A percentile compares a stretch with the other conserved stretches of the same genome.
Evolutionary conservation across 1,139 yeast species (phyloP).

Genomic region (Wickerhamomyces sp.): DNA sequence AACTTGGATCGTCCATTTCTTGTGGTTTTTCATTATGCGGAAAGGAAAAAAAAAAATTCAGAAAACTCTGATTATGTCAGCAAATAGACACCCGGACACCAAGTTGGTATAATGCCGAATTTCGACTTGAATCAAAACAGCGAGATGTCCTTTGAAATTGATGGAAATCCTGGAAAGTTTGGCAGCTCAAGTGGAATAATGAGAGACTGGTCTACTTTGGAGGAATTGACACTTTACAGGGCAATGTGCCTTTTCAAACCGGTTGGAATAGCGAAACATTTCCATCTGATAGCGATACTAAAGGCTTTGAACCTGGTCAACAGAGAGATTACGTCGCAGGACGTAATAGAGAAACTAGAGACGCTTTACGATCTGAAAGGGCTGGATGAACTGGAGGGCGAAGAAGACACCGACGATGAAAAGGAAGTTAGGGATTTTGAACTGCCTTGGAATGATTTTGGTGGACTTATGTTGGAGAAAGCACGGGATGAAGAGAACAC

Average conservation of each 20-base stretch:
- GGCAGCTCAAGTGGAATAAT: conserved; percentile 10
- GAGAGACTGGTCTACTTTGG: conserved; percentile 51
- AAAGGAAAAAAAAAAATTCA: too few species aligned
- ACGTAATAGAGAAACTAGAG: conserved; percentile 55
- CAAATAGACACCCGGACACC: too few species aligned
- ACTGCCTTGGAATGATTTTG: conserved; percentile 41
- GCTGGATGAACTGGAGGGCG: conserved; percentile 48
- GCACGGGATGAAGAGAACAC: conserved; percentile 25
- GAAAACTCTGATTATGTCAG: too few species aligned
- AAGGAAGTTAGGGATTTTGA: conserved; percentile 30
- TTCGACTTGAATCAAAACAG: neutral
- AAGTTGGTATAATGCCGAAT: too few species aligned
- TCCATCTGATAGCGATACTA: conserved; percentile 52
- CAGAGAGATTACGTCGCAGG: conserved; percentile 37
- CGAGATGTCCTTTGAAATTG: neutral
- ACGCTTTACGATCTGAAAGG: conserved; percentile 51
- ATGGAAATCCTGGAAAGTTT: too few species aligned
- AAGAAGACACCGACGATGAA: conserved; percentile 23
- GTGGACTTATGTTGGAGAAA: conserved; percentile 34
- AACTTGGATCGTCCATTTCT: neutral
- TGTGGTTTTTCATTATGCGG: too few species aligned
- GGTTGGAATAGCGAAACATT: conserved; percentile 46
- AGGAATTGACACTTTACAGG: conserved; percentile 61
- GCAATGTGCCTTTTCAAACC: conserved; percentile 72
- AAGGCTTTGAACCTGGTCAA: conserved; percentile 42